A percentile compares a stretch with the other conserved stretches of the same genome.
phyloP scores from a whole-genome alignment of 169 alveolate genomes.

The Babesia gibsoni region DNA sequence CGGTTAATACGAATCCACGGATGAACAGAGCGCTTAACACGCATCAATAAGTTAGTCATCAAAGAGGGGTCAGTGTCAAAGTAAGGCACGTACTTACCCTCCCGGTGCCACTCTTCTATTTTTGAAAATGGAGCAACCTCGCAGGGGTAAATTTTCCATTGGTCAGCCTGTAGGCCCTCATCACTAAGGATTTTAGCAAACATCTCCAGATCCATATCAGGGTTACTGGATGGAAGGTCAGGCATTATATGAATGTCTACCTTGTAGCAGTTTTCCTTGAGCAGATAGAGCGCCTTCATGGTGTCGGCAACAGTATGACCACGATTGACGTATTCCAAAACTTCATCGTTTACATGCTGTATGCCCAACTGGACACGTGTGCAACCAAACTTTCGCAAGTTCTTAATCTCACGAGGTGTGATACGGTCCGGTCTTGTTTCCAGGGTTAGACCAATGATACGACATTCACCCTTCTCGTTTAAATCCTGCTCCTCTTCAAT shows the following conservation, averaged over 20 bases:
- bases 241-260: constrained; percentile 95
- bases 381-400: constrained; percentile 86
- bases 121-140: constrained; percentile 90
- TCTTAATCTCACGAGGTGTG: constrained; percentile 78
- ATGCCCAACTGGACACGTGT: constrained; percentile 92
- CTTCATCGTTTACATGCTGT: constrained; percentile 88
- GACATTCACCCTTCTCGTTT: constrained; percentile 60
- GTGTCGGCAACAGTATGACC: constrained; percentile 79
- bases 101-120: constrained; percentile 85
- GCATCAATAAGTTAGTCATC: constrained; percentile 68
- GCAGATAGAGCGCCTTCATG: constrained; percentile 81
- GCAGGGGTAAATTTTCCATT: constrained; percentile 94
- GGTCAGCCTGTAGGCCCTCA: constrained; percentile 90
- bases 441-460: constrained; percentile 76
- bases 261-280: constrained; percentile 89
- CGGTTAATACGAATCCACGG: constrained; percentile 93
- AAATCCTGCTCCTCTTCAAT: constrained; percentile 65
- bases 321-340: constrained; percentile 81
- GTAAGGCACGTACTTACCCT: constrained; percentile 84
- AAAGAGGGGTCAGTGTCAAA: constrained; percentile 81
- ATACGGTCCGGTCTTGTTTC: constrained; percentile 93
- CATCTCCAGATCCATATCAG: constrained; percentile 85
- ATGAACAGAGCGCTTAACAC: constrained; percentile 87
- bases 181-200: constrained; percentile 78
- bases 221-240: constrained; percentile 85